Conservation (phyloP, 1,284 basidiomycete species). For the Rhodotorula sp. region DNA sequence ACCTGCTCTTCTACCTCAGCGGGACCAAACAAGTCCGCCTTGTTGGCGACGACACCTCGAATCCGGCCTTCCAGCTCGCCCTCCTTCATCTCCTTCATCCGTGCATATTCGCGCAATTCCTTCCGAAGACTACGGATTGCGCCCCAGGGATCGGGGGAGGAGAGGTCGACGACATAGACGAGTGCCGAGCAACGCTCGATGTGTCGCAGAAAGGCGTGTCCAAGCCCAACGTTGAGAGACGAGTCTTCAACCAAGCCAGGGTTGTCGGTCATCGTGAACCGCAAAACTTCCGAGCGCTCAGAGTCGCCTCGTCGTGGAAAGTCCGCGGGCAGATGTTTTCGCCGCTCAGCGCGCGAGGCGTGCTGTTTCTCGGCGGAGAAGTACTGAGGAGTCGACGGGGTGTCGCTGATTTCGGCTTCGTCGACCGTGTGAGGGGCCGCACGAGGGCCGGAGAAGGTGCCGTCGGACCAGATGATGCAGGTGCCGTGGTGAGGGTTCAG, state of each 20-base stretch:
- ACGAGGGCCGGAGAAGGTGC: constrained; percentile 56
- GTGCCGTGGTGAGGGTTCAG: constrained; percentile 90
- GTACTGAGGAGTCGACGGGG: constrained; percentile 33
- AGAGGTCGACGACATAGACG: constrained; percentile 88
- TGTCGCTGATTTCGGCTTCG: constrained; percentile 64
- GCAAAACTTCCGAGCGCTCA: constrained; percentile 59
- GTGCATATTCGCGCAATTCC: constrained; percentile 73
- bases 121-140: constrained; percentile 69
- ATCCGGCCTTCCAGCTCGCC: constrained; percentile 37
- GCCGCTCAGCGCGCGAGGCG: constrained; percentile 24
- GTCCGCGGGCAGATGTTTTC: background rate
- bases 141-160: constrained; percentile 64
- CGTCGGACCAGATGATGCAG: constrained; percentile 77
- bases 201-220: constrained; percentile 88
- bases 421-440: constrained; percentile 20
- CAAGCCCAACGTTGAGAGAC: constrained; percentile 84
- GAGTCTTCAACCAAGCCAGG: constrained; percentile 85
- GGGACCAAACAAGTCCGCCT: constrained; percentile 71
- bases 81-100: constrained; percentile 51
- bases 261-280: constrained; percentile 96
- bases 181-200: constrained; percentile 89
- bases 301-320: background rate
- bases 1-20: background rate
- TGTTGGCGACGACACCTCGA: constrained; percentile 78
- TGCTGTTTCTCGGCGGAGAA: constrained; percentile 12